These are phyloP conservation scores for Solanum infundibuliforme DNA, from an alignment of 257 asterid genomes.

Conservation along the genomic window DNA sequence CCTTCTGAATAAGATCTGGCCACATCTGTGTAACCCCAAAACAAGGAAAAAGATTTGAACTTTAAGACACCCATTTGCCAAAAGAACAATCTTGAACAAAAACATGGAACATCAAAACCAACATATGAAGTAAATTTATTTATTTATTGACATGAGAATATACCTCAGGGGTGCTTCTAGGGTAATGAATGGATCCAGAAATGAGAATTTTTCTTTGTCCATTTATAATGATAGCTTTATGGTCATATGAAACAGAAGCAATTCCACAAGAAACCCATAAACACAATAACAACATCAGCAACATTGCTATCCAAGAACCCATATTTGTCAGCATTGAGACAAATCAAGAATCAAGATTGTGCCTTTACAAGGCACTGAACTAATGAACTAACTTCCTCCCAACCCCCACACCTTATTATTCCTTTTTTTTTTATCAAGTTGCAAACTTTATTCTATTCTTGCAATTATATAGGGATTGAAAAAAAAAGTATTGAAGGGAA, in stretches of 20 bases:
- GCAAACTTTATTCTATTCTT: conserved; percentile 29
- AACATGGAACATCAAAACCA: not conserved
- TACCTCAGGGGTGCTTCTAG: conserved; percentile 95
- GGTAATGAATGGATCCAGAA: conserved; percentile 92
- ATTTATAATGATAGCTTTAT: conserved; percentile 52
- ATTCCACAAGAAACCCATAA: conserved; percentile 11
- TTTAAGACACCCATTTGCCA: not conserved
- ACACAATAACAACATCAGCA: conserved; percentile 16
- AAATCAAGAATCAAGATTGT: not conserved
- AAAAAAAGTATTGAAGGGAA: not conserved
- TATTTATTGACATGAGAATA: not conserved
- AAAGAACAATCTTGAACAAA: not conserved
- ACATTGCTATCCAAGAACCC: conserved; percentile 9
- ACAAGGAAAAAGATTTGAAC: not conserved
- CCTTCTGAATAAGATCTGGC: conserved; percentile 94
- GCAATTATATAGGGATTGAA: not conserved
- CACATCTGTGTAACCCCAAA: conserved; percentile 64
- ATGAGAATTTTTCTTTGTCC: conserved; percentile 63
- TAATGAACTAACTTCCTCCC: not conserved
- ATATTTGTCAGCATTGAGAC: not conserved
- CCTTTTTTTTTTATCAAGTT: not conserved
- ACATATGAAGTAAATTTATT: not conserved
- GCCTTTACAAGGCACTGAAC: conserved; percentile 3
- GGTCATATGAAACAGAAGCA: conserved; percentile 64
- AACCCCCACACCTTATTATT: not conserved